Base-by-base conservation (phyloP, 2,329 filamentous ascomycete species). In the Zalaria obscura region DNA sequence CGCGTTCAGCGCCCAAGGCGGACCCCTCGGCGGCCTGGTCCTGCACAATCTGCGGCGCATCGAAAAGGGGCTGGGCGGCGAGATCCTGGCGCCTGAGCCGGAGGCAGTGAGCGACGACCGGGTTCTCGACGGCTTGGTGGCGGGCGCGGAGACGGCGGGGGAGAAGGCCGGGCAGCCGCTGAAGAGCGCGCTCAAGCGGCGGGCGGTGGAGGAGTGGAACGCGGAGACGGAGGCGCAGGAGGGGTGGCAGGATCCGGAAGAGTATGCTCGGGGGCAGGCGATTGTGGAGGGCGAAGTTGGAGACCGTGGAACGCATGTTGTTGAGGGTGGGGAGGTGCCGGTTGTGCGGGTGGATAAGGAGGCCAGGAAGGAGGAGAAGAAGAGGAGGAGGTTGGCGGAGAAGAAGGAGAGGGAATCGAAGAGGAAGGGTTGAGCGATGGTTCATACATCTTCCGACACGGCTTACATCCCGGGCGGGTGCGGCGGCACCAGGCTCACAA, bases 341-440 rank as follows among this genome's bases (percentile, higher is more conserved):
- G 43, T 49, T 6, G 48, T 46, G 27, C 45, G 50, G 11, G 33
- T 7, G n/a, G 68, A 72, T 47, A 71, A 70, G 54, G 70, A 70
- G 47, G 67, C 69, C 41, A 63, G 70, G 46, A 75, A 71, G 57
- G 62, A 62, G 48, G 65, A 62, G 45, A 77, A 77, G 66, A 75
- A 73, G 55, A 66, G 68, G 52, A 64, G 67, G 51, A 61, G 62
- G 43, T 59, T 64, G 50, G 65, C 65, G 39, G 59, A 68, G 54
- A 60, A 59, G 52, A 50, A 48, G 33, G 53, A 64, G 34, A 47
- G 42, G 33, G 40, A 45, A n/a, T 34, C 37, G 35, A 45, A 41
- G 39, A 39, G 31, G 32, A 37, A 43, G 27, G 45, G 40, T 28
- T 41, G 38, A 42, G 40, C 18, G 18, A 18, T 18, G n/a, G n/a